phyloP scores from a whole-genome alignment of 2,329 filamentous ascomycete genomes.

The Sporothrix inflata region DNA sequence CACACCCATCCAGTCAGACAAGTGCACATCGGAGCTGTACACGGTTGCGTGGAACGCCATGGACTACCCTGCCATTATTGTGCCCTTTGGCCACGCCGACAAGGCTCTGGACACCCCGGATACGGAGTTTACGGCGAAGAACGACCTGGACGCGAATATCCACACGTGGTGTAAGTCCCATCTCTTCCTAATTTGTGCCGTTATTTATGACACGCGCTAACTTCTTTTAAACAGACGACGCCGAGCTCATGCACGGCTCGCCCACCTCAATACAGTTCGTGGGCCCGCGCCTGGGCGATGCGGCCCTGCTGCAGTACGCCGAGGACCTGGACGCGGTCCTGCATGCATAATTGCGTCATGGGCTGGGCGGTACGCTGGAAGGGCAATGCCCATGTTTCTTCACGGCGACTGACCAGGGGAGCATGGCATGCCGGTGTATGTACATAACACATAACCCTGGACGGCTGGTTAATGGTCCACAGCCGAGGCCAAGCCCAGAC shows the following conservation, averaged over 20 bases:
- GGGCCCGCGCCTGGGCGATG: constrained; percentile 24
- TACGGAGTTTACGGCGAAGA: constrained; percentile 19
- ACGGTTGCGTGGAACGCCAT: constrained; percentile 33
- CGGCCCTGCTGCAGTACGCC: constrained; percentile 21
- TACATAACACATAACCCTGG: constrained; percentile 9
- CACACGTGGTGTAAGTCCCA: constrained; percentile 29
- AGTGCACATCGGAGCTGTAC: constrained; percentile 32
- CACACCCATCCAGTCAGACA: constrained; percentile 22
- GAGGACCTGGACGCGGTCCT: constrained; percentile 27
- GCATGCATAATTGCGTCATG: neutral
- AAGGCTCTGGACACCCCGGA: constrained; percentile 22
- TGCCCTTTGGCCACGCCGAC: constrained; percentile 31
- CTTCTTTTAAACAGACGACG: constrained; percentile 4
- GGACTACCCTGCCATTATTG: constrained; percentile 33
- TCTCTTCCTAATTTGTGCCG: neutral
- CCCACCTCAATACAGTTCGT: constrained; percentile 27
- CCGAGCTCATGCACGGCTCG: constrained; percentile 27
- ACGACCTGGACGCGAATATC: constrained; percentile 30
- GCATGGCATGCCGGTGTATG: neutral
- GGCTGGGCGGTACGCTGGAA: too few relatives aligned
- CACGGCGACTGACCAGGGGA: neutral
- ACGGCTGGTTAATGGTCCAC: neutral
- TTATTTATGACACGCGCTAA: neutral
- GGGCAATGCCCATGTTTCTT: too few relatives aligned
- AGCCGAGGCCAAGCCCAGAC: neutral